Evolutionary conservation across 1,139 yeast genomes (phyloP).

Genomic region (Yamadazyma conglobata): DNA sequence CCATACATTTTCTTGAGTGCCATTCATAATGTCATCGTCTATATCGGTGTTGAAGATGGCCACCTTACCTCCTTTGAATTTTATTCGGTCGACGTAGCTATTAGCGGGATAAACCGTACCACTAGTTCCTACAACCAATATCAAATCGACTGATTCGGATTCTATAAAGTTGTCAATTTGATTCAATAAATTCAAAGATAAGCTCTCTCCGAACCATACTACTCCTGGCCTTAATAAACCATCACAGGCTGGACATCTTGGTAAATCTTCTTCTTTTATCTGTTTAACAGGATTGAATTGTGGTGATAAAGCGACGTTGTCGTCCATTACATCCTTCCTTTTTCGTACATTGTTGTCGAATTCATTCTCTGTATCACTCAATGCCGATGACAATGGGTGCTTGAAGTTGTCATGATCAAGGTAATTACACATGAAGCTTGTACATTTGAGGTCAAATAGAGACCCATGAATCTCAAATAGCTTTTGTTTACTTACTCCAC

Average conservation of each 20-base stretch:
- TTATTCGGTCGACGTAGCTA: slow-evolving; percentile 78
- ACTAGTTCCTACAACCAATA: slow-evolving; percentile 81
- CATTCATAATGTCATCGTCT: slow-evolving; percentile 39
- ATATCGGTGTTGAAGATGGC: slow-evolving; percentile 78
- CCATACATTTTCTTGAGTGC: slow-evolving; percentile 52
- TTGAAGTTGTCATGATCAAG: slow-evolving; percentile 47
- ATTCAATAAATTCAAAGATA: slow-evolving; percentile 61
- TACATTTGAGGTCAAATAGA: slow-evolving; percentile 68
- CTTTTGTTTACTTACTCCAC: slow-evolving; percentile 51
- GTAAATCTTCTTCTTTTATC: slow-evolving; percentile 54
- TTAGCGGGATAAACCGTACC: slow-evolving; percentile 90
- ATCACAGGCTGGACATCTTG: slow-evolving; percentile 70
- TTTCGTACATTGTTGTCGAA: slow-evolving; percentile 18
- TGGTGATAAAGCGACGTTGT: slow-evolving; percentile 36
- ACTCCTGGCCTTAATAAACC: slow-evolving; percentile 76
- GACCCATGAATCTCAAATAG: slow-evolving; percentile 77
- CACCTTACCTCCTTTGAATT: slow-evolving; percentile 70
- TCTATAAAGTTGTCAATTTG: slow-evolving; percentile 71
- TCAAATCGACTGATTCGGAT: slow-evolving; percentile 57
- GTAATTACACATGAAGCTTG: slow-evolving; percentile 69
- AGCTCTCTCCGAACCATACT: slow-evolving; percentile 88
- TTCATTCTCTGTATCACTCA: slow-evolving; percentile 39
- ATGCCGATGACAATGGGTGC: slow-evolving; percentile 62
- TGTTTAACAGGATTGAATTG: slow-evolving; percentile 46
- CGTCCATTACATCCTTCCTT: slow-evolving; percentile 51